Percentiles rank a stretch among this genome's conserved stretches.
These are phyloP conservation scores for Tricholoma furcatifolium DNA, from an alignment of 768 basidiomycete genomes.

Conservation along the genomic window DNA sequence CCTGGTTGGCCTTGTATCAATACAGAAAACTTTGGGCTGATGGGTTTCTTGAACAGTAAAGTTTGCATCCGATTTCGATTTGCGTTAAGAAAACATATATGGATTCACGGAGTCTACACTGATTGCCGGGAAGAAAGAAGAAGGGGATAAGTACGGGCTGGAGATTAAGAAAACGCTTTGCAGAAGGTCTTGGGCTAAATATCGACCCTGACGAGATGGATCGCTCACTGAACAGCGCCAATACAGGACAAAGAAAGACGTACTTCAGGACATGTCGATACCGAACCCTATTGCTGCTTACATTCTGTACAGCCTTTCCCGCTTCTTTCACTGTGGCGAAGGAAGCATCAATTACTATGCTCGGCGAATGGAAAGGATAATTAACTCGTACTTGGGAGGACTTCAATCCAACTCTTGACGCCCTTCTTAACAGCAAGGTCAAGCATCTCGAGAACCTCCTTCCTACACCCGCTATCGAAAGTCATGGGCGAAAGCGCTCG, in stretches of 20 bases:
- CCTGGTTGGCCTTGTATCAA: no score
- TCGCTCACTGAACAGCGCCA: neutral
- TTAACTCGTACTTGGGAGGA: conserved; percentile 34
- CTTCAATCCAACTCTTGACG: conserved; percentile 46
- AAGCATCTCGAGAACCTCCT: conserved; percentile 45
- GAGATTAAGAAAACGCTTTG: no score
- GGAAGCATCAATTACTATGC: neutral
- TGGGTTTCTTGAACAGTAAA: neutral
- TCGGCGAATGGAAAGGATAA: no score
- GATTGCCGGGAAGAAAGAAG: neutral
- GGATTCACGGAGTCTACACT: no score
- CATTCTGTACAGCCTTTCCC: conserved; percentile 43
- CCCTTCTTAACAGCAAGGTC: conserved; percentile 54
- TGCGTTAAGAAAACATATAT: no score
- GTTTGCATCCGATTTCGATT: no score
- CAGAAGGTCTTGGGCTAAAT: neutral
- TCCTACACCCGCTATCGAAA: neutral
- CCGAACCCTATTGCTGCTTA: conserved; percentile 47
- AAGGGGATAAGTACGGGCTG: no score
- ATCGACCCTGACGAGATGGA: neutral
- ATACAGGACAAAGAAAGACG: neutral
- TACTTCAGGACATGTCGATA: conserved; percentile 53
- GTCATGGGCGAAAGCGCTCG: neutral
- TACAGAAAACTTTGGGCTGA: no score
- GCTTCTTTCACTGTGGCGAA: conserved; percentile 38